Evolutionary conservation across 768 basidiomycete genomes (phyloP).

Genomic region (Pleurotus citrinopileatus): DNA sequence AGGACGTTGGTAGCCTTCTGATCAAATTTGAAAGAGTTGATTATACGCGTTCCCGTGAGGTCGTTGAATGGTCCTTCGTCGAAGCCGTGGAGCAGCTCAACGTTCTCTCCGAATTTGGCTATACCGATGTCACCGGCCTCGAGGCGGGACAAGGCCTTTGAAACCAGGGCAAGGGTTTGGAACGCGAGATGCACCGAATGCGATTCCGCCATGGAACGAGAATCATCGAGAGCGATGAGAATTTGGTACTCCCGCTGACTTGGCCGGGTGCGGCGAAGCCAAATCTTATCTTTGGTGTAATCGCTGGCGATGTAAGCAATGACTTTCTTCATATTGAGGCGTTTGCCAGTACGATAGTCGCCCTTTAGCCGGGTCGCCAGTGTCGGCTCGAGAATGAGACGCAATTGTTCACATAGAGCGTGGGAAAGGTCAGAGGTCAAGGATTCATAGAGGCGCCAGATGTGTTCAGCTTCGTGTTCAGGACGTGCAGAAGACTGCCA

Average conservation of each 20-base stretch:
- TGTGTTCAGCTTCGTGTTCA: slow-evolving; percentile 53
- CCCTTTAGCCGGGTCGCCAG: slow-evolving; percentile 91
- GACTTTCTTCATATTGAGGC: slow-evolving; percentile 98
- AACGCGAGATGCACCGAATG: slow-evolving; percentile 92
- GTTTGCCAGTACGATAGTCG: slow-evolving; percentile 96
- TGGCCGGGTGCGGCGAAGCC: slow-evolving; percentile 92
- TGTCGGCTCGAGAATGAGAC: slow-evolving; percentile 94
- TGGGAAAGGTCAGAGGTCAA: slow-evolving; percentile 91
- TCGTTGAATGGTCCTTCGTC: slow-evolving; percentile 79
- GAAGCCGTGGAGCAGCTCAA: slow-evolving; percentile 89
- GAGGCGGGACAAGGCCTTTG: slow-evolving; percentile 84
- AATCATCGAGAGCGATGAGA: slow-evolving; percentile 92
- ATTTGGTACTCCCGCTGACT: slow-evolving; percentile 96
- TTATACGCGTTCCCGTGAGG: slow-evolving; percentile 73
- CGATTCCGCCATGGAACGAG: slow-evolving; percentile 93
- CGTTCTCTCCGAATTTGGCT: slow-evolving; percentile 83
- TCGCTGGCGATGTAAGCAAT: slow-evolving; percentile 98
- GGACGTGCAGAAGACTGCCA: slow-evolving; percentile 66
- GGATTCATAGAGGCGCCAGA: slow-evolving; percentile 93
- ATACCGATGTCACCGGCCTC: slow-evolving; percentile 96
- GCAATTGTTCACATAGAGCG: slow-evolving; percentile 91
- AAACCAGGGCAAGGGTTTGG: slow-evolving; percentile 89
- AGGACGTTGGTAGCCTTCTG: slow-evolving; percentile 89
- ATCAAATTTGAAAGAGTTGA: slow-evolving; percentile 84
- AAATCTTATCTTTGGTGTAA: slow-evolving; percentile 99